Evolutionary conservation across 768 basidiomycete species (phyloP), one percentile per base, ranked within the genome.

Genomic region (Neoboletus brunneissimus): DNA sequence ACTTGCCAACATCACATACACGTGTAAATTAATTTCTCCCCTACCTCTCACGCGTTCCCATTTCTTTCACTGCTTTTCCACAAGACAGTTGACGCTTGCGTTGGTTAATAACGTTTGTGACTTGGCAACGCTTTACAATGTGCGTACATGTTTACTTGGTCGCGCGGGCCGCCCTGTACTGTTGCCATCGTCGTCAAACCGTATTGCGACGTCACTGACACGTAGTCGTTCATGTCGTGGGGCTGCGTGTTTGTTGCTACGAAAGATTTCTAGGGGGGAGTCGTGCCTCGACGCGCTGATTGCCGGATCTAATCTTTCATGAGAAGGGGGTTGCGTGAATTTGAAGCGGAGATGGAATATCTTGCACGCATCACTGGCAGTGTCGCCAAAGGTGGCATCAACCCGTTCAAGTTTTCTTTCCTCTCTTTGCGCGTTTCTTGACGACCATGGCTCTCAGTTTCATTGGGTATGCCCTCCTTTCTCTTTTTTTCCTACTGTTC

Each of bases 361-460:
- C 22, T 18, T 22, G 40, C 57, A 35, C 42, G 22, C 46, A 57
- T 45, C 62, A 41, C n/a, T 31, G 34, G 45, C 58, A 50, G 53
- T 46, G 56, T 56, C 53, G 47, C 53, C 53, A 57, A 61, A 51
- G 59, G 16, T 51, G 54, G 45, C 48, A 40, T 31, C 51, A 38
- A 54, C 56, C 34, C 37, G 47, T 53, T 63, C 62, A 29, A 42
- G 54, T 63, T 66, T 67, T 67, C 61, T 61, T 56, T 56, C 51
- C 31, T 48, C 46, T 31, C 22, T 51, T 35, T 55, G 49, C 44
- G 45, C 27, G 54, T 56, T 63, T 61, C 42, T 53, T 23, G 38
- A 53, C 55, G 45, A 73, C 61, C 64, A 88, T 88, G 86, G 86
- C 88, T 61, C 79, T 81, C 57, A 88, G 84, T 76, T 89, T 88